phyloP scores from a whole-genome alignment of 495 filamentous ascomycete genomes.

The Trichoderma virens region DNA sequence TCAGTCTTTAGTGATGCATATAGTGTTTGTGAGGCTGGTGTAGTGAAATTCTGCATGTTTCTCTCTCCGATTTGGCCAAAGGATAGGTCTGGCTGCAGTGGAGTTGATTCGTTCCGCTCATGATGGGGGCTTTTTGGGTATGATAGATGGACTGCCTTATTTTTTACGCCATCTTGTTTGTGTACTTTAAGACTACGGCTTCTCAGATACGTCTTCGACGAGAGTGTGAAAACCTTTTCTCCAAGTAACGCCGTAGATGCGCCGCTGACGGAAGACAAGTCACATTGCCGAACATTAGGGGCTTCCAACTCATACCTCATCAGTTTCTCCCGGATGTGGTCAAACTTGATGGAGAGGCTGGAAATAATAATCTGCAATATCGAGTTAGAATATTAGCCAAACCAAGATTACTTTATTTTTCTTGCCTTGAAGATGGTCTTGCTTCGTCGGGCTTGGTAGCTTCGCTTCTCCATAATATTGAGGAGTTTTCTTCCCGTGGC shows the following conservation, averaged over 20 bases:
- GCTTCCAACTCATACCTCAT: not conserved
- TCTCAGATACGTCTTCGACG: not conserved
- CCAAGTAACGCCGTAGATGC: not conserved
- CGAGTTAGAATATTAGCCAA: not conserved
- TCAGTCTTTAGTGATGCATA: too few relatives aligned
- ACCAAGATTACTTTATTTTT: not conserved
- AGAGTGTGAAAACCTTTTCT: not conserved
- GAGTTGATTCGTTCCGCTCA: too few relatives aligned
- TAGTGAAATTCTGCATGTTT: too few relatives aligned
- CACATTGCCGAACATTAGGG: not conserved
- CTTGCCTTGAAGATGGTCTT: not conserved
- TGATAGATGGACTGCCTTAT: too few relatives aligned
- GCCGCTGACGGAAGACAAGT: not conserved
- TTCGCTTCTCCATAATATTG: not conserved
- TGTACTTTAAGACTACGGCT: not conserved
- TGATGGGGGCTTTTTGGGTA: too few relatives aligned
- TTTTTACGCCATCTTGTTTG: not conserved
- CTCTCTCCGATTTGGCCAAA: too few relatives aligned
- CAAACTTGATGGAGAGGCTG: not conserved
- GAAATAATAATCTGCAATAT: not conserved
- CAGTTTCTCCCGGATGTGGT: not conserved
- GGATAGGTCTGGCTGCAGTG: too few relatives aligned
- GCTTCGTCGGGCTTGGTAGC: not conserved
- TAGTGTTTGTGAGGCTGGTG: too few relatives aligned
- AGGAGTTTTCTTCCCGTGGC: not conserved